Percentiles rank a stretch among this genome's conserved stretches.
phyloP scores from a whole-genome alignment of 768 basidiomycete species.

The Leccinum boreale region DNA sequence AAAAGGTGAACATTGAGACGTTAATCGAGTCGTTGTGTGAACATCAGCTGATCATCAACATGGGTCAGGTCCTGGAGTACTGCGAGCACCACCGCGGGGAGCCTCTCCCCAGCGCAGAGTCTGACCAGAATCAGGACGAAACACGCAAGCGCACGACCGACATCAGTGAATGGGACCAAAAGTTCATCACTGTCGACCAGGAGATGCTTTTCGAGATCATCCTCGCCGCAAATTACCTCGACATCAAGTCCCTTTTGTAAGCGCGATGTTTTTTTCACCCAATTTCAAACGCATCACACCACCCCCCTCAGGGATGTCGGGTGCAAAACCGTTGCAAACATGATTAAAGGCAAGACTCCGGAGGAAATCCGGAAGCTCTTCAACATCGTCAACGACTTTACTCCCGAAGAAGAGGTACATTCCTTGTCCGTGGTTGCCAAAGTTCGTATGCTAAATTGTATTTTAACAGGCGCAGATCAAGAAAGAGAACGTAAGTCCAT shows the following conservation, averaged over 20 bases:
- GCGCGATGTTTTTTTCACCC: conserved; percentile 27
- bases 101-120: conserved; percentile 84
- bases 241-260: conserved; percentile 97
- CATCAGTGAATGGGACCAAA: conserved; percentile 99
- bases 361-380: conserved; percentile 99
- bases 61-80: conserved; percentile 89
- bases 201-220: conserved; percentile 99
- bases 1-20: conserved; percentile 58
- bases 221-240: conserved; percentile 98
- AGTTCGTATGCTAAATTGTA: conserved; percentile 2
- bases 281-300: not conserved
- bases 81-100: conserved; percentile 99
- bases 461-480: conserved; percentile 85
- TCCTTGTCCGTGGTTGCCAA: not conserved
- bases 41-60: conserved; percentile 1
- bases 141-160: conserved; percentile 97
- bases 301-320: conserved; percentile 75
- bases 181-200: conserved; percentile 98
- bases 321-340: conserved; percentile 99
- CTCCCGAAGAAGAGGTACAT: conserved; percentile 94
- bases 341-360: conserved; percentile 99
- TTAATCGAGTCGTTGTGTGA: not conserved
- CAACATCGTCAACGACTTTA: conserved; percentile 98
- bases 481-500: conserved; percentile 88
- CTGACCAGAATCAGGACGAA: conserved; percentile 84